phyloP scores from a whole-genome alignment of 2,329 filamentous ascomycete genomes.

The Pseudogymnoascus sp. region DNA sequence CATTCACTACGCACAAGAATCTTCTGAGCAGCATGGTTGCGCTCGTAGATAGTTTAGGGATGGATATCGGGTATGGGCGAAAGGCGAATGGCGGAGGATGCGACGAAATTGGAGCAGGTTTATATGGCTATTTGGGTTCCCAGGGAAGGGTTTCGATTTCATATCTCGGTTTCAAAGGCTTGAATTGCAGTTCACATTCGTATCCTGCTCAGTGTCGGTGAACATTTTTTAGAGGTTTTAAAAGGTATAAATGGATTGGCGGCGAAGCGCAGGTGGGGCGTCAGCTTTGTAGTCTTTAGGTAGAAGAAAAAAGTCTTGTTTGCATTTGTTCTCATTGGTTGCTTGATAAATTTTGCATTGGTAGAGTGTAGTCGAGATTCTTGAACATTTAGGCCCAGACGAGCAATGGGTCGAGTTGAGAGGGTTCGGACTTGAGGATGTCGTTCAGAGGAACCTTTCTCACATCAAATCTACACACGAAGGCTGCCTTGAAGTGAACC shows the following conservation, averaged over 20 bases:
- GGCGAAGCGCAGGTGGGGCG: not conserved
- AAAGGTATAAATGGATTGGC: not conserved
- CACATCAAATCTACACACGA: not conserved
- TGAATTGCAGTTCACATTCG: not conserved
- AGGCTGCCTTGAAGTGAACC: not conserved
- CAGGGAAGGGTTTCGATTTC: not conserved
- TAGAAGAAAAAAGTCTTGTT: not conserved
- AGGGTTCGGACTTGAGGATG: not conserved
- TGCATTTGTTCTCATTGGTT: not conserved
- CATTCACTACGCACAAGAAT: not conserved
- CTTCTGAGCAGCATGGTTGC: not conserved
- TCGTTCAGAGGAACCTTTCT: not conserved
- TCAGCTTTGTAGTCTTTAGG: slow-evolving; percentile 2
- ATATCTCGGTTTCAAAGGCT: not conserved
- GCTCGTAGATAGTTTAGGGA: not conserved
- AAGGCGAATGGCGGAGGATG: not conserved
- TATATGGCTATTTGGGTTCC: not conserved
- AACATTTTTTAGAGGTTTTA: not conserved
- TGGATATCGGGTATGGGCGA: not conserved
- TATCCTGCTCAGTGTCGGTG: not conserved
- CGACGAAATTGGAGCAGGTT: not conserved
- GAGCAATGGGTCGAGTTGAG: not conserved
- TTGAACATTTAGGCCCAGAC: not conserved
- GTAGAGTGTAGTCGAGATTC: too few relatives aligned
- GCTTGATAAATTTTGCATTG: not conserved